phyloP scores from a whole-genome alignment of 2,329 filamentous ascomycete species.

The Colletotrichum sp. region DNA sequence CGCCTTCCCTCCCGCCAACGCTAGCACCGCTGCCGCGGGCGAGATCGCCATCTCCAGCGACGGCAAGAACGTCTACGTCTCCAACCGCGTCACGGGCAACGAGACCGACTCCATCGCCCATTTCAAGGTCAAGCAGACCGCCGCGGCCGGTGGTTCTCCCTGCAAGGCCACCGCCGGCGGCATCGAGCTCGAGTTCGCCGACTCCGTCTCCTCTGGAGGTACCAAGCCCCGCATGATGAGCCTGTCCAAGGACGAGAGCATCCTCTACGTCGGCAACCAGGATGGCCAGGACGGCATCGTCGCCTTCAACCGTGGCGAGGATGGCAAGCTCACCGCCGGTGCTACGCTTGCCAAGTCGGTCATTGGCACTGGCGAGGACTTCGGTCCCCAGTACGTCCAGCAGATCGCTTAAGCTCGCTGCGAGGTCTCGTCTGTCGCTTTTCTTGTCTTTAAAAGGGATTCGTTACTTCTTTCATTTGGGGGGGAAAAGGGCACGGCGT shows the following conservation, averaged over 20 bases:
- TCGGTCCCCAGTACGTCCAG: conserved; percentile 37
- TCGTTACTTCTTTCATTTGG: not conserved
- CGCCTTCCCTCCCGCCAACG: conserved; percentile 36
- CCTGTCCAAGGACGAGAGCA: conserved; percentile 34
- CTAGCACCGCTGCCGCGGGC: conserved; percentile 45
- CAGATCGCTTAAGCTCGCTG: conserved; percentile 26
- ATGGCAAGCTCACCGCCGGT: conserved; percentile 33
- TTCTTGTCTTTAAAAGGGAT: not conserved
- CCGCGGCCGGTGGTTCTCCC: conserved; percentile 20
- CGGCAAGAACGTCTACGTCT: conserved; percentile 52
- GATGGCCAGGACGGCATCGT: conserved; percentile 43
- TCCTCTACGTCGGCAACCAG: conserved; percentile 54
- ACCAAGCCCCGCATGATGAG: conserved; percentile 53
- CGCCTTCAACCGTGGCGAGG: conserved; percentile 27
- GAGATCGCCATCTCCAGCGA: conserved; percentile 48
- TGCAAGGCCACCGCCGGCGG: conserved; percentile 29
- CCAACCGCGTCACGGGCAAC: conserved; percentile 53
- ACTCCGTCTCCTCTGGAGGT: conserved; percentile 39
- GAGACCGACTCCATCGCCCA: conserved; percentile 52
- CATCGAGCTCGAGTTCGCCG: conserved; percentile 36
- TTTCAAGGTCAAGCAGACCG: conserved; percentile 39
- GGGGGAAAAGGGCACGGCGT: not conserved
- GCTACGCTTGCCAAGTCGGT: conserved; percentile 27
- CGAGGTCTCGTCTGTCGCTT: not conserved
- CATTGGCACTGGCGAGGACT: conserved; percentile 30